A percentile compares a stretch with the other conserved stretches of the same genome.
Evolutionary conservation across 2,329 filamentous ascomycete species (phyloP).

Genomic region (Trichophaea hybrida): DNA sequence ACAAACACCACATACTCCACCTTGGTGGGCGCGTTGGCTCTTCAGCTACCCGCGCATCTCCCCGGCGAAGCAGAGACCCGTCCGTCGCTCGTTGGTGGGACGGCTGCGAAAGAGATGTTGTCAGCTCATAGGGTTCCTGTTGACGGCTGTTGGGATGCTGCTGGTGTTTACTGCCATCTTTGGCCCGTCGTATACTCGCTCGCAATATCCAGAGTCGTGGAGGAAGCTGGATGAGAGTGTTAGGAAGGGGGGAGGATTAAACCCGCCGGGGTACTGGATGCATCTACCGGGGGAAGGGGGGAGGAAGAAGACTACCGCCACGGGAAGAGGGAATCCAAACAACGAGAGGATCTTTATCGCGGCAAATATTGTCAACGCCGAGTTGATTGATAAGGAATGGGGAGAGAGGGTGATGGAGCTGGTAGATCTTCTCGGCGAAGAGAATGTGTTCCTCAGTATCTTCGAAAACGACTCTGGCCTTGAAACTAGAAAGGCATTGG

Average conservation of each 20-base stretch:
- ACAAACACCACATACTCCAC: too few species aligned
- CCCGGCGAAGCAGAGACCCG: too few species aligned
- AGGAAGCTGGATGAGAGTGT: constrained; percentile 2
- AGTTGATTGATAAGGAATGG: constrained; percentile 50
- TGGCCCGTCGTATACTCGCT: constrained; percentile 33
- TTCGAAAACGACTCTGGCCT: constrained; percentile 57
- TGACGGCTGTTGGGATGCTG: not conserved
- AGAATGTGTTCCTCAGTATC: constrained; percentile 57
- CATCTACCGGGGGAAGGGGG: constrained; percentile 10
- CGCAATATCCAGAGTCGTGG: constrained; percentile 15
- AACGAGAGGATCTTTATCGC: constrained; percentile 58
- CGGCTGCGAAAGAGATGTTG: not conserved
- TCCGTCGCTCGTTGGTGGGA: not conserved
- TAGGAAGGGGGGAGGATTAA: constrained; percentile 20
- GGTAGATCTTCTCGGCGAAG: constrained; percentile 49
- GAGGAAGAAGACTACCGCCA: constrained; percentile 18
- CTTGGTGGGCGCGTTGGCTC: too few species aligned
- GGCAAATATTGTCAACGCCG: constrained; percentile 55
- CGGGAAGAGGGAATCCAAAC: constrained; percentile 32
- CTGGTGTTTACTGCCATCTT: constrained; percentile 30
- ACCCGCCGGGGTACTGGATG: constrained; percentile 32
- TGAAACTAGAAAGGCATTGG: constrained; percentile 41
- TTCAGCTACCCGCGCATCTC: too few species aligned
- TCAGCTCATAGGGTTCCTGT: not conserved
- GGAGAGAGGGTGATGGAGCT: constrained; percentile 46